A percentile compares a stretch with the other conserved stretches of the same genome.
Evolutionary conservation across 1,284 basidiomycete species (phyloP).

Genomic region (Moesziomyces parantarcticus): DNA sequence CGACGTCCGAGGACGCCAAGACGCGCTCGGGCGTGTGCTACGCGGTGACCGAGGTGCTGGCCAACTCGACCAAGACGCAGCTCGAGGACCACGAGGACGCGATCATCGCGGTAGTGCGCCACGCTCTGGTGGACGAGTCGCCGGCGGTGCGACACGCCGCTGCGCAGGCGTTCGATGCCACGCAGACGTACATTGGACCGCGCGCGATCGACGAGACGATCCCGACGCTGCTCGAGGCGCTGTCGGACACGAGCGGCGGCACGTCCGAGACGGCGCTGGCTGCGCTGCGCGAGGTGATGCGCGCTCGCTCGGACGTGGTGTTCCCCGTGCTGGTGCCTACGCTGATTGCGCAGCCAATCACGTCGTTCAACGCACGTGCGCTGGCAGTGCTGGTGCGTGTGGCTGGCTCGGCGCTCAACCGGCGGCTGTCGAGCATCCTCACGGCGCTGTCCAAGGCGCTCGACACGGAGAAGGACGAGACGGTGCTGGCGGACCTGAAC

Average conservation of each 20-base stretch:
- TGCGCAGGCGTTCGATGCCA: conserved; percentile 90
- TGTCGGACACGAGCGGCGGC: conserved; percentile 72
- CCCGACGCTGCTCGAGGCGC: conserved; percentile 90
- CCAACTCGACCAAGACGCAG: conserved; percentile 84
- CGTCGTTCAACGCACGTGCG: conserved; percentile 94
- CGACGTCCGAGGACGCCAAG: conserved; percentile 76
- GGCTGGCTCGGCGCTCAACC: conserved; percentile 86
- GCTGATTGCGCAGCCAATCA: conserved; percentile 87
- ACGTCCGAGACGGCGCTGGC: conserved; percentile 91
- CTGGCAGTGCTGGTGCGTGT: conserved; percentile 90
- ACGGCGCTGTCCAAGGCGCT: conserved; percentile 61
- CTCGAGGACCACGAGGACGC: conserved; percentile 90
- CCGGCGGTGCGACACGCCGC: conserved; percentile 88
- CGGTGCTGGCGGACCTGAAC: conserved; percentile 33
- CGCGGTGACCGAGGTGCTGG: conserved; percentile 88
- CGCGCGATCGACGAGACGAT: conserved; percentile 97
- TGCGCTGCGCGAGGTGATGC: conserved; percentile 84
- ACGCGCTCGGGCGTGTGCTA: conserved; percentile 90
- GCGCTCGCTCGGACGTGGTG: conserved; percentile 74
- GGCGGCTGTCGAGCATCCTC: conserved; percentile 55
- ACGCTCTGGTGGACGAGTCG: conserved; percentile 88
- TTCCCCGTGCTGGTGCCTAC: conserved; percentile 99
- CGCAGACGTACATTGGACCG: conserved; percentile 88
- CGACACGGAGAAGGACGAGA: conserved; percentile 55
- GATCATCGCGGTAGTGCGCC: conserved; percentile 80